A percentile compares a stretch with the other conserved stretches of the same genome.
These are phyloP conservation scores for Mychonastes homosphaera DNA, from an alignment of 139 green algal genomes.

Conservation along the genomic window DNA sequence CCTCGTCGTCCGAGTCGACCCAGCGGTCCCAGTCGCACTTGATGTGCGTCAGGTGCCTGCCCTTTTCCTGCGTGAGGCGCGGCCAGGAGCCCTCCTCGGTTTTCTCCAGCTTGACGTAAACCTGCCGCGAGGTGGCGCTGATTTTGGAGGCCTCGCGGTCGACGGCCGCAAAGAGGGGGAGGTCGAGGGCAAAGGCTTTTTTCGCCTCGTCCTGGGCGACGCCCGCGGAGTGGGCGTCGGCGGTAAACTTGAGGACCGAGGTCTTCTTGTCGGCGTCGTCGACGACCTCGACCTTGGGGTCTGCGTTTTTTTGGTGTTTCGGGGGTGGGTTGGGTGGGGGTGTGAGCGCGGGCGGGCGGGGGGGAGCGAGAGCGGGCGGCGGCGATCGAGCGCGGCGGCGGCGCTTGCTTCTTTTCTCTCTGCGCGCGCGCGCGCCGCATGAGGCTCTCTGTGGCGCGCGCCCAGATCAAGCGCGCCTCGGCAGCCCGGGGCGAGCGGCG, in stretches of 20 bases:
- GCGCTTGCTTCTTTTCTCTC: too few species aligned
- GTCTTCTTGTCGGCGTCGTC: constrained; percentile 38
- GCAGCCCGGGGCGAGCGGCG: too few species aligned
- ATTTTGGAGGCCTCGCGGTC: constrained; percentile 52
- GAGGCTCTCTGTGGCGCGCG: too few species aligned
- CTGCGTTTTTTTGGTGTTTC: too few species aligned
- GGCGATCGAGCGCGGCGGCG: too few species aligned
- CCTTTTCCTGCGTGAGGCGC: constrained; percentile 35
- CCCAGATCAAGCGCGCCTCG: too few species aligned
- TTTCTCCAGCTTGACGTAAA: constrained; percentile 54
- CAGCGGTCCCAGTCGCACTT: constrained; percentile 54
- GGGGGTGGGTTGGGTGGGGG: too few species aligned
- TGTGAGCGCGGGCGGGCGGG: background rate
- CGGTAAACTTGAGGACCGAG: constrained; percentile 37
- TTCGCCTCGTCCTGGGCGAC: constrained; percentile 35
- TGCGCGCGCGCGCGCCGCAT: too few species aligned
- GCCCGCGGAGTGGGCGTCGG: constrained; percentile 26
- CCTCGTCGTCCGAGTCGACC: constrained; percentile 59
- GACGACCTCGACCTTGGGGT: constrained; percentile 41
- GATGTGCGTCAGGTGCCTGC: constrained; percentile 35
- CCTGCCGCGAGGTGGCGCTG: constrained; percentile 31
- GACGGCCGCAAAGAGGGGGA: constrained; percentile 42
- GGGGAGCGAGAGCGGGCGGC: too few species aligned
- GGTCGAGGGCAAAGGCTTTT: too few species aligned
- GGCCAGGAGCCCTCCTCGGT: constrained; percentile 40